Evolutionary conservation across 2,329 filamentous ascomycete species (phyloP), one percentile per base, ranked within the genome.

Genomic region (Stachybotrys elegans): DNA sequence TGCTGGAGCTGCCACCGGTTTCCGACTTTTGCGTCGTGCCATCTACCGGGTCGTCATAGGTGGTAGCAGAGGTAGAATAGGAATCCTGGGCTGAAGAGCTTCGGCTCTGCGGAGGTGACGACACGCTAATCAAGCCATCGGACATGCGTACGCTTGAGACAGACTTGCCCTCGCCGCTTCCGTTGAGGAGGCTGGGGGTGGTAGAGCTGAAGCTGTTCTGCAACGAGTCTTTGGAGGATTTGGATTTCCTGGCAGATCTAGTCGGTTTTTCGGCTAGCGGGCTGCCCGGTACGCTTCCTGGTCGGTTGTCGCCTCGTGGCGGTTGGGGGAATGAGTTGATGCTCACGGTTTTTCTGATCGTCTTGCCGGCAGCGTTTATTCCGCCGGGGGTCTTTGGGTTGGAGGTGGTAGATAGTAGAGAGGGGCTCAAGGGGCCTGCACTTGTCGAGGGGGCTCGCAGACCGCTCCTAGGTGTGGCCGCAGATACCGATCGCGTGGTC

Each of bases 261-360:
- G 72, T 46, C 20, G 20, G 68, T 8, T 69, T 70, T 32, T 78
- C 79, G 16, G 76, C 74, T 37, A 83, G 65, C 49, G 76, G 81
- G 65, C 79, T 79, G 43, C 75, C 79, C 42, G 79, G 87, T 45
- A 81, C 70, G 66, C 76, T 89, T 55, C 70, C 70, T 39, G 72
- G 68, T 51, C 78, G 75, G 43, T 68, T 74, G 43, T 77, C 75
- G 39, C 82, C 79, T 53, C 83, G 83, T 13, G 92, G 92, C 13
- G 92, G 92, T 51, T 95, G 87, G 22, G 92, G 92, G 59, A 97
- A 96, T 1, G 89, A 84, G 60, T 91, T 92, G 58, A 96, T 95
- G 73, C 91, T 96, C 57, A 95, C 85, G 1, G 87, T 87, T 67
- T 94, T 94, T 49, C 90, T 82, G 44, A 96, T 67, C 2, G 83